phyloP scores from a whole-genome alignment of 495 filamentous ascomycete genomes.

The Aspergillus ostianus region DNA sequence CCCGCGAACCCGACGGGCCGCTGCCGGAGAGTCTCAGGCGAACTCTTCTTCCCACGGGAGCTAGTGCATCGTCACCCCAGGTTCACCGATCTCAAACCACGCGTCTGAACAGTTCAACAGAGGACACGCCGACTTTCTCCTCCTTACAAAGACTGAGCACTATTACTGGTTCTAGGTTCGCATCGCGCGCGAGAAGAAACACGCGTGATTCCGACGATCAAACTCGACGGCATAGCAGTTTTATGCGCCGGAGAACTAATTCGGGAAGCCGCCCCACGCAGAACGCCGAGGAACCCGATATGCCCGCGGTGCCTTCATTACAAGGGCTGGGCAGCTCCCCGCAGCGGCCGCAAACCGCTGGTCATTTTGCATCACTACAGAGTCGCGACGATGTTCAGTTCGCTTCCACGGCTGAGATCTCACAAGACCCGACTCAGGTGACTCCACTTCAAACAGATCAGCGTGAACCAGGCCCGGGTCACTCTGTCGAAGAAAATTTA shows the following conservation, averaged over 20 bases:
- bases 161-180: conserved; percentile 23
- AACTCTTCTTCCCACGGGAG: conserved; percentile 30
- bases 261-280: conserved; percentile 5
- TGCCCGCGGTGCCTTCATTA: background rate
- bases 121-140: conserved; percentile 25
- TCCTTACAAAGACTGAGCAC: conserved; percentile 35
- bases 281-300: conserved; percentile 6
- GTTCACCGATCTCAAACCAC: conserved; percentile 28
- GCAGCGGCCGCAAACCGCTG: background rate
- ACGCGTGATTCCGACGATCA: conserved; percentile 18
- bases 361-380: background rate
- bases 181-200: conserved; percentile 22
- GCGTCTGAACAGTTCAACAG: conserved; percentile 19
- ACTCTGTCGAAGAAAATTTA: conserved; percentile 3
- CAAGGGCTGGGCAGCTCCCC: background rate
- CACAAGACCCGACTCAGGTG: conserved; percentile 9
- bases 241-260: conserved; percentile 13
- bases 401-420: conserved; percentile 14
- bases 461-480: background rate
- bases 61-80: conserved; percentile 9
- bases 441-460: background rate
- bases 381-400: background rate
- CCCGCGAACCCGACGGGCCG: conserved; percentile 61
- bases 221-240: conserved; percentile 17
- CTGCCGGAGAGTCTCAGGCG: conserved; percentile 53